phyloP scores from a whole-genome alignment of 2,329 filamentous ascomycete genomes.

The Talaromyces marneffei region DNA sequence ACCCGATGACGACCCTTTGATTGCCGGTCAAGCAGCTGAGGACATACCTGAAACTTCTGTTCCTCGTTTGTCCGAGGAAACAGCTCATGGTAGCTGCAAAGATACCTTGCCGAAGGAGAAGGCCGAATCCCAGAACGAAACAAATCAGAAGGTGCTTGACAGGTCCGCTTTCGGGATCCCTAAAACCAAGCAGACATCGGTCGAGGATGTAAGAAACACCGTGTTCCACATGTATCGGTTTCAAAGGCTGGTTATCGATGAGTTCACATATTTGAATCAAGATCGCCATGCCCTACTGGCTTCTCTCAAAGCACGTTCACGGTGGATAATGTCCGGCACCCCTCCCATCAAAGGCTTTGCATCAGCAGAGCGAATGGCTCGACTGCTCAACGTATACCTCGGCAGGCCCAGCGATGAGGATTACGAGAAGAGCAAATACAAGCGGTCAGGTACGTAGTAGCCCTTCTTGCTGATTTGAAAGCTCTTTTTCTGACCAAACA shows the following conservation, averaged over 20 bases:
- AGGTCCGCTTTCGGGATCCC: conserved; percentile 1
- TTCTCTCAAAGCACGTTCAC: conserved; percentile 45
- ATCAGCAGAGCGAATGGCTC: conserved; percentile 55
- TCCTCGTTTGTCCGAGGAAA: not conserved
- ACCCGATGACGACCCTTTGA: not conserved
- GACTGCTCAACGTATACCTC: conserved; percentile 51
- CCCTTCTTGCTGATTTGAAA: not conserved
- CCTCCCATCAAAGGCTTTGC: conserved; percentile 53
- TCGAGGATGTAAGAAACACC: conserved; percentile 24
- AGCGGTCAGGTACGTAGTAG: conserved; percentile 30
- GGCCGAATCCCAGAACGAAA: not conserved
- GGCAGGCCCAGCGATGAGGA: conserved; percentile 47
- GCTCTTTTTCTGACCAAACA: conserved; percentile 21
- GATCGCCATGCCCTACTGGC: conserved; percentile 41
- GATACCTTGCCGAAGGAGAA: not conserved
- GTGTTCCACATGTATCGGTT: conserved; percentile 57
- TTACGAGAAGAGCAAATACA: conserved; percentile 38
- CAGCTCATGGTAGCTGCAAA: not conserved
- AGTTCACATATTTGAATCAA: conserved; percentile 54
- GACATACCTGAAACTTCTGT: not conserved
- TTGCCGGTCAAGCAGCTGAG: not conserved
- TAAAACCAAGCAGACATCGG: not conserved
- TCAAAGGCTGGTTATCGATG: conserved; percentile 58
- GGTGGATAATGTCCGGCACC: conserved; percentile 61
- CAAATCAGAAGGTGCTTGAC: not conserved